phyloP scores from a whole-genome alignment of 192 early-diverging fungal species.

The Coemansia sp. region DNA sequence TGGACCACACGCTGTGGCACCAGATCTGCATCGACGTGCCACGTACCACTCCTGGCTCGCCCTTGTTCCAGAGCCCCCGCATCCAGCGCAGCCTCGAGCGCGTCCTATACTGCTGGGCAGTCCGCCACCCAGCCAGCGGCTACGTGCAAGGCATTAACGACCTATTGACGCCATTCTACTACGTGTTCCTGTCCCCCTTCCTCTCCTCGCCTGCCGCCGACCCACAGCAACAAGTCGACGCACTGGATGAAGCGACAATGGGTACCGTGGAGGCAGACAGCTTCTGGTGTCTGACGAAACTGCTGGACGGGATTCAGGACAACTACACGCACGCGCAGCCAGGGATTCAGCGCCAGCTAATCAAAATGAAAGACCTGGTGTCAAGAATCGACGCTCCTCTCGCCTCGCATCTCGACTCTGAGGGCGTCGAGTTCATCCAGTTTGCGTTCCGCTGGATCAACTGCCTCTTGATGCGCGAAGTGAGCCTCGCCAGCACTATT shows the following conservation, averaged over 20 bases:
- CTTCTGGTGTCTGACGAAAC: constrained; percentile 96
- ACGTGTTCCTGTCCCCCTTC: constrained; percentile 77
- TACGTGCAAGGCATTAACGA: constrained; percentile 99
- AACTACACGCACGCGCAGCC: constrained; percentile 98
- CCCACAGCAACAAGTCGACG: constrained; percentile 2
- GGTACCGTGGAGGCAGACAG: constrained; percentile 89
- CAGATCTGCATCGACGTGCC: constrained; percentile 98
- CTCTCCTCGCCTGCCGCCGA: neutral
- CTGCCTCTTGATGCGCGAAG: constrained; percentile 96
- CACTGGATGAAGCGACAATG: constrained; percentile 59
- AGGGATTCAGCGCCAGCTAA: constrained; percentile 92
- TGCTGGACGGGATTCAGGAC: constrained; percentile 98
- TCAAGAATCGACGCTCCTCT: constrained; percentile 83
- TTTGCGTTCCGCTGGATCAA: constrained; percentile 99
- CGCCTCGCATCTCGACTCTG: constrained; percentile 77
- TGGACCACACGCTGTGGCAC: constrained; percentile 90
- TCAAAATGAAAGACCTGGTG: constrained; percentile 87
- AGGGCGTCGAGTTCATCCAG: constrained; percentile 97
- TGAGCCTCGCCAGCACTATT: constrained; percentile 83
- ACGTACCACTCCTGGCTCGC: constrained; percentile 84
- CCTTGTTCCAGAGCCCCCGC: constrained; percentile 77
- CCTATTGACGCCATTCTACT: constrained; percentile 94
- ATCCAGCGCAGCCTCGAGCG: constrained; percentile 91
- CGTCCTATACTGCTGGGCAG: constrained; percentile 96
- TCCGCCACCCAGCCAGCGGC: constrained; percentile 96